phyloP scores from a whole-genome alignment of 371 early-diverging fungal species.

The Catenaria anguillulae region DNA sequence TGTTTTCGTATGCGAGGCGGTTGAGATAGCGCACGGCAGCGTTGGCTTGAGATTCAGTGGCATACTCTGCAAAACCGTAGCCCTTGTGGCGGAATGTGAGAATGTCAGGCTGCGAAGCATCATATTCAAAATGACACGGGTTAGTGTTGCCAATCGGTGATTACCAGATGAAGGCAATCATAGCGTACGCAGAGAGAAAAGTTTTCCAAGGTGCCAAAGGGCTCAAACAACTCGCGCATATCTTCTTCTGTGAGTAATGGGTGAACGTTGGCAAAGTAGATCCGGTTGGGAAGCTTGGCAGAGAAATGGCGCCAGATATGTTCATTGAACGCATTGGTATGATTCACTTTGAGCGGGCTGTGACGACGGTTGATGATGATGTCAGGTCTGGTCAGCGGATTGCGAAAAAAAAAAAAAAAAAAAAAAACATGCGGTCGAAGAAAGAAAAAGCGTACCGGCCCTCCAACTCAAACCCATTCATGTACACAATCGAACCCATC shows the following conservation, averaged over 20 bases:
- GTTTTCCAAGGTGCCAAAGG: slow-evolving; percentile 50
- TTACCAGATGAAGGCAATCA: background rate
- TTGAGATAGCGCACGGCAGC: slow-evolving; percentile 24
- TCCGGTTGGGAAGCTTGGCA: slow-evolving; percentile 32
- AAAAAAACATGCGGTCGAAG: no score
- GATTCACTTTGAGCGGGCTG: slow-evolving; percentile 18
- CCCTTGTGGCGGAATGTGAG: slow-evolving; percentile 20
- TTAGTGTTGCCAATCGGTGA: no score
- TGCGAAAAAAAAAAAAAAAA: no score
- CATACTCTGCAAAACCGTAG: slow-evolving; percentile 30
- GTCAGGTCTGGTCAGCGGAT: no score
- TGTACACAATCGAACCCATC: slow-evolving; percentile 43
- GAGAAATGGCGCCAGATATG: slow-evolving; percentile 24
- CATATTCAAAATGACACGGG: background rate
- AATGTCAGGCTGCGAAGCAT: background rate
- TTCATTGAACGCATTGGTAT: slow-evolving; percentile 21
- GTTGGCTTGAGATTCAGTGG: slow-evolving; percentile 21
- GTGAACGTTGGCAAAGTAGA: slow-evolving; percentile 64
- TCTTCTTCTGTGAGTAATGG: slow-evolving; percentile 49
- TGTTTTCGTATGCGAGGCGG: slow-evolving; percentile 19
- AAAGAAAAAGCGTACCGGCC: slow-evolving; percentile 24
- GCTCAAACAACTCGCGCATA: slow-evolving; percentile 49
- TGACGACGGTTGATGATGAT: no score
- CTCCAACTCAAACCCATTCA: slow-evolving; percentile 46
- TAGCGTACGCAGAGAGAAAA: slow-evolving; percentile 11